Evolutionary conservation across 164 flowering plant genomes (phyloP), one percentile per base, ranked within the genome.

Genomic region (grape (Vitis vinifera)): DNA sequence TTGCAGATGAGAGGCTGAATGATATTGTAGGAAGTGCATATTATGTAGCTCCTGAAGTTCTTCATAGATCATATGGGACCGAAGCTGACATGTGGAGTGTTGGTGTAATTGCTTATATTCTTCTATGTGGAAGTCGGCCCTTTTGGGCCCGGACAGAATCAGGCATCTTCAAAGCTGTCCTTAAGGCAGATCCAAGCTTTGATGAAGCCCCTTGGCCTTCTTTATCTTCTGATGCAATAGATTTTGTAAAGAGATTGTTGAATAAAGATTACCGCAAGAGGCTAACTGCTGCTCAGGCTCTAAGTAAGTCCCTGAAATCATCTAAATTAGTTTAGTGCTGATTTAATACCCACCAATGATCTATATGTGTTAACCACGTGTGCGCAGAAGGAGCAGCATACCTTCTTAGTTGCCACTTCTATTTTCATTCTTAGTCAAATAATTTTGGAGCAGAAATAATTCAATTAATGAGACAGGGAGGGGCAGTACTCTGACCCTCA

Each of bases 31-130:
- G 99, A 73, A 95, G 99, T 81, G 99, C 99, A 56, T 95, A 91
- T 72, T 95, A 95, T 75, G 98, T 95, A 30, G 98, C 99, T 72
- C 99, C 99, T 67, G 99, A 95, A 81, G 99, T 95, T 73, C 82
- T 95, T 62, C 99, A 93, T 73, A 84, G 99, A 83, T 84, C 99
- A 23, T 95, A 95, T 77, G 96, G 97, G 62, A 90, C 96, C 19
- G 99, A 95, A 76, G 99, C 91, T 48, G 99, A 95, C 81, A 90
- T 93, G 91, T 95, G 99, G 99, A 95, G 99, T 77, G 88, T 93
- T 74, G 99, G 99, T 58, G 99, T 95, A 9, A 93, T 95, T 79
- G 96, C 99, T 19, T 95, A 95, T 68, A 95, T 95, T 75, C 93
- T 95, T 75, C 81, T 95, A 11, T 95, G 99, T 75, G 99, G 99